Evolutionary conservation across 768 basidiomycete genomes (phyloP), one percentile per base, ranked within the genome.

Genomic region (Phylloporus rhodoxanthus): DNA sequence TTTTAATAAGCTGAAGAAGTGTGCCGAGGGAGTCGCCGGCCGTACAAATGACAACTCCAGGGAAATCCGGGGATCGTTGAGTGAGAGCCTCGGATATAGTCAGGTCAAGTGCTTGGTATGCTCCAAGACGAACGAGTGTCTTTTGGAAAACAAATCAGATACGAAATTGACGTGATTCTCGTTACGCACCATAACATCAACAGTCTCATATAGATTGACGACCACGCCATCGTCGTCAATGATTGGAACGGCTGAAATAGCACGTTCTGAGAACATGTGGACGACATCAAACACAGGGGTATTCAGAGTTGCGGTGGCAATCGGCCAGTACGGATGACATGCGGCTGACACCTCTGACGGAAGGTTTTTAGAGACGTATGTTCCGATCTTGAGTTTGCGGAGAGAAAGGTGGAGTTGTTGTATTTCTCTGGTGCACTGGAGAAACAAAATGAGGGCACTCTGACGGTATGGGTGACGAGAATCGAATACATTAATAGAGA

Each of bases 241-340:
- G 63, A 99, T 97, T 8, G 96, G 96, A 5, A 99, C 95, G 5
- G 95, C 95, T 8, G 91, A 93, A 57, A 99, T 96, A 23, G 93
- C 86, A 37, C 87, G 80, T 67, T 93, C 89, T 0, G 91, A 95
- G 67, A 98, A 98, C 87, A 95, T 92, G 63, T 99, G 96, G 2
- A 98, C 96, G 52, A 98, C 92, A 61, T 98, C 93, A 60, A 96
- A 97, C 2, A 99, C 96, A 25, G 89, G 87, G 0, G 95, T 96
- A 49, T 83, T 73, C 61, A 95, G 74, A 28, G 84, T 93, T 10
- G 95, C 95, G 0, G 93, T 96, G 5, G 90, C 87, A 49, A 98
- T 84, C 2, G 96, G 96, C 66, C 86, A 79, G 68, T 84, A 97
- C 1, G 87, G 89, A 50, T 86, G 85, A 36, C 78, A 72, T 43